These are phyloP conservation scores for Penicillium waksmanii DNA, from an alignment of 495 filamentous ascomycete species.

Conservation along the genomic window DNA sequence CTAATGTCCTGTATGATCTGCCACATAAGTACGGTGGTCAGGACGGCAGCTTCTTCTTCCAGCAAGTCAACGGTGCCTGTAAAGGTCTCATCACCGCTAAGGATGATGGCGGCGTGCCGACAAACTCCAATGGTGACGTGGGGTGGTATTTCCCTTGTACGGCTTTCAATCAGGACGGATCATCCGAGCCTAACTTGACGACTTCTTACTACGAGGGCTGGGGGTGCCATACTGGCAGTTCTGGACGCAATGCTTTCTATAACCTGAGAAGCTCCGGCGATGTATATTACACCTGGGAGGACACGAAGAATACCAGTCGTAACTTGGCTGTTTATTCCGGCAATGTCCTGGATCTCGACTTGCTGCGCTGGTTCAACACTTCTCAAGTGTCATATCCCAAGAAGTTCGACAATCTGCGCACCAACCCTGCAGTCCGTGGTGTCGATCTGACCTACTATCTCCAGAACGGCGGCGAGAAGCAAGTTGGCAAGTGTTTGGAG, in stretches of 20 bases:
- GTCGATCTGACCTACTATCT: constrained; percentile 89
- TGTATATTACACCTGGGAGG: constrained; percentile 96
- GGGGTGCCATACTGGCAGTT: constrained; percentile 79
- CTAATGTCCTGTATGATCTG: constrained; percentile 86
- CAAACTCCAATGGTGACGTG: constrained; percentile 70
- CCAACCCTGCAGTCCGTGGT: constrained; percentile 78
- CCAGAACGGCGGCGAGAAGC: constrained; percentile 74
- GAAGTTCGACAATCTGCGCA: constrained; percentile 77
- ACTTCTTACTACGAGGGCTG: constrained; percentile 80
- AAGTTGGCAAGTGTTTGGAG: constrained; percentile 79
- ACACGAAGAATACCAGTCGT: constrained; percentile 83
- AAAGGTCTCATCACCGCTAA: constrained; percentile 83
- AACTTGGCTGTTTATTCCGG: constrained; percentile 94
- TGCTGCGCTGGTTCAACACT: constrained; percentile 88
- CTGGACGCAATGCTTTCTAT: constrained; percentile 76
- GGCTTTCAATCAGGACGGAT: constrained; percentile 92
- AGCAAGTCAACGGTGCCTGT: constrained; percentile 97
- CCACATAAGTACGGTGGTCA: constrained; percentile 77
- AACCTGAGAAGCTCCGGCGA: constrained; percentile 60
- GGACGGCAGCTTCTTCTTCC: constrained; percentile 96
- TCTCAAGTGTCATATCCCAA: constrained; percentile 77
- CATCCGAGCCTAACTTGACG: constrained; percentile 72
- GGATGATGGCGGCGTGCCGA: constrained; percentile 75
- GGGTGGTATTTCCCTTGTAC: constrained; percentile 98
- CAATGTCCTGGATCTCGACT: constrained; percentile 88